Base-by-base conservation (phyloP, 2,329 filamentous ascomycete genomes). In the Sordariomycetes sp. region DNA sequence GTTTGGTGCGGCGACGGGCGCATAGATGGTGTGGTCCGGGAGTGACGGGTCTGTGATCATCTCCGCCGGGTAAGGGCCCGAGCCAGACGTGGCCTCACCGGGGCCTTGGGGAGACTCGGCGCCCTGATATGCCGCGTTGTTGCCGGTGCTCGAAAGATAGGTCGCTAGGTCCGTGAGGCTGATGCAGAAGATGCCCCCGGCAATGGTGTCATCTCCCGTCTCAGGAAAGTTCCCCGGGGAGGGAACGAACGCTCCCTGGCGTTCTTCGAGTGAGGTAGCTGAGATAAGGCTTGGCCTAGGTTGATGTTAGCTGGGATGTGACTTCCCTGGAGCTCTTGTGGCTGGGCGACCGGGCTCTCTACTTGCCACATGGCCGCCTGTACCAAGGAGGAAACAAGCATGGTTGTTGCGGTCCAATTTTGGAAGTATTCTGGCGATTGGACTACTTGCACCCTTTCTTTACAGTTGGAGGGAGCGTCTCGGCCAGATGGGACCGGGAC, bases 41-140 rank as follows among this genome's bases (percentile, higher is more conserved):
- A 55, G 54, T 6, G 54, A 43, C 35, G 54, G 54, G 54, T 55
- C 54, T 2, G 54, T 55, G n/a, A 34, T 55, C 54, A 55, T 55
- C 22, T 55, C 28, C 1, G 54, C 54, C 35, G 54, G 54, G 35
- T 55, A 55, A 14, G 54, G 54, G n/a, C 54, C 54, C 7, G 54
- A 46, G 2, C 54, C 54, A 24, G 54, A 46, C 3, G 34, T 55
- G 35, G 35, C 16, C 22, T 22, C 54, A 14, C 54, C 54, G 35
- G 22, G 34, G 20, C 22, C 54, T 37, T 11, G 24, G 35, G 54
- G 54, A 20, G 54, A 40, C 54, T 55, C 54, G 18, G 54, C 3
- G 3, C 54, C 54, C 28, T 11, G 6, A n/a, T 37, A 37, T 14
- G 18, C 54, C 11, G 35, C 2, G 22, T 55, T 46, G 54, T 43